Evolutionary conservation across 2,329 filamentous ascomycete species (phyloP), one percentile per base, ranked within the genome.

Genomic region (Blastomyces silverae): DNA sequence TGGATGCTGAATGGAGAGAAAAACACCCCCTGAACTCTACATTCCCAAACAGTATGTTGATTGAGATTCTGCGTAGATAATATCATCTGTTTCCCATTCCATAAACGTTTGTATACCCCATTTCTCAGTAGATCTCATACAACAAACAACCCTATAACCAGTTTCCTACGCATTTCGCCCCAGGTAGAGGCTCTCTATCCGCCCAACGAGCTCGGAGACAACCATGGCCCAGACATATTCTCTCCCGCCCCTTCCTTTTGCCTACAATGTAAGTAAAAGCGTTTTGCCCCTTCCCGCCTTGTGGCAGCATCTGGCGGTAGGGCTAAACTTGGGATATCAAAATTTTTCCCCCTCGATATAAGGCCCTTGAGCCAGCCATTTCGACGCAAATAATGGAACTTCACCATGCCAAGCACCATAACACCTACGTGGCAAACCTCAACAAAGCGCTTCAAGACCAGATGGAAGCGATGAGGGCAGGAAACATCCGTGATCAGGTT

Each of bases 361-460:
- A n/a, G 81, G 93, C 92, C 57, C 90, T 97, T 71, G 93, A 97
- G 80, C 84, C 84, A 70, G 75, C 82, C 76, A 84, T 96, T 82
- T 92, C 89, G 52, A 87, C 88, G 75, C 85, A 93, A 79, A 96
- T 96, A 81, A 96, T 96, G 92, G 89, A 95, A 81, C 86, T 96
- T 42, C 92, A 96, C 82, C 90, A 96, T 84, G 85, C 84, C 79
- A 95, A 93, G 80, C 92, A 96, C 82, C 92, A 96, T 81, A 88
- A 93, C 79, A 91, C 92, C 72, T 96, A 96, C 78, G 89, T 96
- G 71, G 94, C 88, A 77, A 90, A 90, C 75, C 89, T 90, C 79
- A 96, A 96, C 81, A 83, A 87, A 65, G 89, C 90, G 56, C 81
- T 86, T 65, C 84, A 90, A 74, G 86, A 83, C 17, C 87, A 89